Conservation (phyloP, 139 green algal genomes). For the Chlorella sp. region DNA sequence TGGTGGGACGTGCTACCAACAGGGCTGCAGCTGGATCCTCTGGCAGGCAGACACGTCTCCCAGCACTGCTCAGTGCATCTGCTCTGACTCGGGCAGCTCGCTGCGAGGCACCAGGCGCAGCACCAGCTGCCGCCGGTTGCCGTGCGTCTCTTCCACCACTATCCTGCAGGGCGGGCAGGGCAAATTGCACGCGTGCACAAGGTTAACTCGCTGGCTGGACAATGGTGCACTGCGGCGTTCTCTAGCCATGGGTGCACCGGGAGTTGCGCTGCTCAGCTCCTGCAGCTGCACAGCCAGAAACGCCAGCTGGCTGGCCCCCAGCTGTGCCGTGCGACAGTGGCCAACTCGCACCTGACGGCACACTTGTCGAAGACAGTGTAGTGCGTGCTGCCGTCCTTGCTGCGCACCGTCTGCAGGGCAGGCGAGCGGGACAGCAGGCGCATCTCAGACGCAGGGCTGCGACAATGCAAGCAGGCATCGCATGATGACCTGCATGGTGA, state of each 20-base stretch:
- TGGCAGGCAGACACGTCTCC: no score
- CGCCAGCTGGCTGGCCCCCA: no score
- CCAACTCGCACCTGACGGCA: constrained; percentile 52
- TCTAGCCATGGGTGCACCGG: no score
- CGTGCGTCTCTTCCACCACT: constrained; percentile 66
- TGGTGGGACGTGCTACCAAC: no score
- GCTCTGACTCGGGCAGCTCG: constrained; percentile 51
- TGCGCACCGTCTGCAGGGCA: constrained; percentile 26
- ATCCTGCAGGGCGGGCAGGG: constrained; percentile 45
- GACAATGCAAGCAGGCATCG: neutral
- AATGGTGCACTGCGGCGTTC: neutral
- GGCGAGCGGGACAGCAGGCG: neutral
- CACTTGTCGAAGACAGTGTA: constrained; percentile 82
- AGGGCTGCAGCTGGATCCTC: no score
- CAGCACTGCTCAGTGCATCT: constrained; percentile 45
- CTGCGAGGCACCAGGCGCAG: constrained; percentile 63
- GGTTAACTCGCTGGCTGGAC: no score
- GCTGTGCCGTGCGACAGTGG: no score
- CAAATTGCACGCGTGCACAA: neutral
- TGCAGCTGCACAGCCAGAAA: neutral
- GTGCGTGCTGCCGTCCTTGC: constrained; percentile 21
- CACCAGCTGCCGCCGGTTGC: constrained; percentile 62
- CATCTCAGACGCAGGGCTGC: no score
- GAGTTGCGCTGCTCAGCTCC: no score
- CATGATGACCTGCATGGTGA: neutral